Evolutionary conservation across 352 stramenopile genomes (phyloP).

Genomic region (Phytopythium aichiense): DNA sequence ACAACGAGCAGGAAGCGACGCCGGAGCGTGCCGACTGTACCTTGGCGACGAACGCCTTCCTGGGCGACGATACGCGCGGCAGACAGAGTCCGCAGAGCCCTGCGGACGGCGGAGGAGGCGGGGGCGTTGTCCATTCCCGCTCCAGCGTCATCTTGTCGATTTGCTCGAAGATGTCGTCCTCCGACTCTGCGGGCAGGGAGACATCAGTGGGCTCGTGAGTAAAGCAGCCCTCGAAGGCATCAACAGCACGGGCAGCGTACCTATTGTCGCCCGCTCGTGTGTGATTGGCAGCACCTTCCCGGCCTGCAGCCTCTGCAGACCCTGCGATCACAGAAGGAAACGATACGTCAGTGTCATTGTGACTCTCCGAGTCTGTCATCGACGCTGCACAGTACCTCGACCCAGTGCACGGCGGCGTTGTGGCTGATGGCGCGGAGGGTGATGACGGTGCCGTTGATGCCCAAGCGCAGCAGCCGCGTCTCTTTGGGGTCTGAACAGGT

Average conservation of each 20-base stretch:
- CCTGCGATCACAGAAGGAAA: conserved; percentile 16
- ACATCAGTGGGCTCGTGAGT: neutral
- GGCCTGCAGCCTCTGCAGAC: conserved; percentile 44
- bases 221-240: neutral
- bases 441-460: conserved; percentile 64
- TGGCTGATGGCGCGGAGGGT: conserved; percentile 66
- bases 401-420: conserved; percentile 61
- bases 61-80: neutral
- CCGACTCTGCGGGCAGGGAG: conserved; percentile 36
- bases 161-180: conserved; percentile 72
- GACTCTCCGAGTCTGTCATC: neutral
- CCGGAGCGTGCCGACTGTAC: neutral
- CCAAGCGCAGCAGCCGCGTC: conserved; percentile 45
- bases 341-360: neutral
- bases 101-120: conserved; percentile 25
- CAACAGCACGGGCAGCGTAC: conserved; percentile 13
- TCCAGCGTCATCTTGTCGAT: conserved; percentile 58
- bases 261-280: conserved; percentile 40
- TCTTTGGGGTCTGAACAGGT: conserved; percentile 9
- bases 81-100: conserved; percentile 35
- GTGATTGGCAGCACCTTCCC: conserved; percentile 38
- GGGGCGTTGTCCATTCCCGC: conserved; percentile 39
- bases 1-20: neutral
- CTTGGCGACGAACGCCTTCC: conserved; percentile 27
- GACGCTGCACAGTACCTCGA: conserved; percentile 32